phyloP scores from a whole-genome alignment of 768 basidiomycete genomes.

The Termitomyces sp. region DNA sequence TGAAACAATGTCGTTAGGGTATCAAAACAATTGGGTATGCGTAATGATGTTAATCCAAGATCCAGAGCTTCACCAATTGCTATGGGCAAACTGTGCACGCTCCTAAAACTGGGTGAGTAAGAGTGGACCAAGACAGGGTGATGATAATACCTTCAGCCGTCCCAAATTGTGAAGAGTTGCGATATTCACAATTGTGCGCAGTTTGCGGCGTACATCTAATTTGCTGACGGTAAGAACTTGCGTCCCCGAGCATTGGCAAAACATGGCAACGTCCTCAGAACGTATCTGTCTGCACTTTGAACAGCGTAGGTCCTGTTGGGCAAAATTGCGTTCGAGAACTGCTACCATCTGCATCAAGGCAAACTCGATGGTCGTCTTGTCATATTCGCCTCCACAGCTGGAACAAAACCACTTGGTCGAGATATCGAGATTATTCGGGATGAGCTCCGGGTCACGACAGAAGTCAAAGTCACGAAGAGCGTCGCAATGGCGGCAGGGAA shows the following conservation, averaged over 20 bases:
- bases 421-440: slow-evolving; percentile 48
- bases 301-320: slow-evolving; percentile 89
- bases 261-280: slow-evolving; percentile 78
- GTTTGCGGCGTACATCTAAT: slow-evolving; percentile 60
- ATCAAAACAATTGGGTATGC: slow-evolving; percentile 10
- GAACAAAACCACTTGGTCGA: slow-evolving; percentile 64
- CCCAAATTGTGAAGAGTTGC: slow-evolving; percentile 66
- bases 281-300: slow-evolving; percentile 87
- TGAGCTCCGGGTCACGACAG: slow-evolving; percentile 83
- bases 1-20: slow-evolving; percentile 1
- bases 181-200: slow-evolving; percentile 82
- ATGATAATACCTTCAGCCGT: slow-evolving; percentile 54
- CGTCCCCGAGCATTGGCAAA: slow-evolving; percentile 85
- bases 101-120: slow-evolving; percentile 26
- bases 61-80: slow-evolving; percentile 27
- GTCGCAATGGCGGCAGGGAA: slow-evolving; percentile 88
- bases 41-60: neutral
- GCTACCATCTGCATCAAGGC: slow-evolving; percentile 74
- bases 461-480: slow-evolving; percentile 88
- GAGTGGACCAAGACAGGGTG: neutral
- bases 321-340: slow-evolving; percentile 63
- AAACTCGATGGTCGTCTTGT: slow-evolving; percentile 83
- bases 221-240: slow-evolving; percentile 72
- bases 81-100: slow-evolving; percentile 37
- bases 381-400: slow-evolving; percentile 80